Evolutionary conservation across 805 yeast genomes (phyloP).

Genomic region (Lipomyces anomalus): DNA sequence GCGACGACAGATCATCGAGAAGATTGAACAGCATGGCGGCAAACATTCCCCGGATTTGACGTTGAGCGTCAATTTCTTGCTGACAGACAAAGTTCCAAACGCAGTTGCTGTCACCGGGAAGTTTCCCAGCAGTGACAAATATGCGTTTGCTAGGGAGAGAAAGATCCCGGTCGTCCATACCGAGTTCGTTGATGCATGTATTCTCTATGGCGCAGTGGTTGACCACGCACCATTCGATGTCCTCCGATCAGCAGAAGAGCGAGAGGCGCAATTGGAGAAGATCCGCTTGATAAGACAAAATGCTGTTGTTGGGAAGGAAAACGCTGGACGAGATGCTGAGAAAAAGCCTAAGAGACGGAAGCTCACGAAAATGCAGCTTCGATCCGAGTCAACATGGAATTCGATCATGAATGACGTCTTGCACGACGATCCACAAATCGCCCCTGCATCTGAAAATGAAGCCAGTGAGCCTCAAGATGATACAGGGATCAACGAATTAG

Average conservation of each 20-base stretch:
- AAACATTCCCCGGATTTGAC: slow-evolving; percentile 28
- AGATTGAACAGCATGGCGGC: slow-evolving; percentile 35
- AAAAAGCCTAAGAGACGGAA: slow-evolving; percentile 1
- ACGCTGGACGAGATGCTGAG: background rate
- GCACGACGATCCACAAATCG: background rate
- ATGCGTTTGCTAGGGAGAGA: slow-evolving; percentile 37
- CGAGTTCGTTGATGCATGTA: slow-evolving; percentile 42
- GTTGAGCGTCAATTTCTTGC: slow-evolving; percentile 27
- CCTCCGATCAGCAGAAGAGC: background rate
- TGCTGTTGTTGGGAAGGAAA: background rate
- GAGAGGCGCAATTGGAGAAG: slow-evolving; percentile 2
- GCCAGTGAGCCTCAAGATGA: background rate
- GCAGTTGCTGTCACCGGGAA: background rate
- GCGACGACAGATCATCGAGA: slow-evolving; percentile 24
- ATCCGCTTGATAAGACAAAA: background rate
- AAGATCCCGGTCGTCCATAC: slow-evolving; percentile 40
- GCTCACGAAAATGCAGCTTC: no score
- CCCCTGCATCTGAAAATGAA: background rate
- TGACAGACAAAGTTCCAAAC: background rate
- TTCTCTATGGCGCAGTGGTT: slow-evolving; percentile 38
- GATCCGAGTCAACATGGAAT: slow-evolving; percentile 15
- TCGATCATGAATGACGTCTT: slow-evolving; percentile 13
- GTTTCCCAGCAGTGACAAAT: slow-evolving; percentile 31
- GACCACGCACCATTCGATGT: slow-evolving; percentile 24
- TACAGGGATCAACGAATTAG: no score